Conservation (phyloP, 1,139 yeast genomes). For the Candida neerlandica region DNA sequence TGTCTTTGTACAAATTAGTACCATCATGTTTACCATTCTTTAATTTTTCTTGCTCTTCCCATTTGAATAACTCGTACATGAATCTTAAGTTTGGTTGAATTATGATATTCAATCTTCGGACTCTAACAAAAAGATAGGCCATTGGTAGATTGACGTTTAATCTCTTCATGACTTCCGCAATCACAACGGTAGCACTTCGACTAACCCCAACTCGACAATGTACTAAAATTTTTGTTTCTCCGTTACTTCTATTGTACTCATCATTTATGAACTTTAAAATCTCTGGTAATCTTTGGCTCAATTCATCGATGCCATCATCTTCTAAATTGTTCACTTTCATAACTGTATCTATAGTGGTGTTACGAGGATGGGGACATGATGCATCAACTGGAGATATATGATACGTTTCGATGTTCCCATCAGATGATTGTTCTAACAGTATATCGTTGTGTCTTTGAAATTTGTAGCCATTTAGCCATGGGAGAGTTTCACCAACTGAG, state of each 20-base stretch:
- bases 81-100: constrained; percentile 52
- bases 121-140: constrained; percentile 50
- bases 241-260: constrained; percentile 29
- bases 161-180: constrained; percentile 51
- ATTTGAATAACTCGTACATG: constrained; percentile 52
- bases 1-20: background rate
- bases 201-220: constrained; percentile 57
- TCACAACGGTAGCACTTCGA: constrained; percentile 51
- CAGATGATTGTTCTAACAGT: constrained; percentile 25
- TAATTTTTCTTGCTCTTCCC: constrained; percentile 37
- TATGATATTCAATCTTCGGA: constrained; percentile 47
- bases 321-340: constrained; percentile 49
- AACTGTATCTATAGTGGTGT: constrained; percentile 32
- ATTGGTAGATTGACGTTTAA: constrained; percentile 38
- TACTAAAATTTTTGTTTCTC: constrained; percentile 40
- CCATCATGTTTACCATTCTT: background rate
- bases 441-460: constrained; percentile 33
- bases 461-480: constrained; percentile 52
- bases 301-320: constrained; percentile 52
- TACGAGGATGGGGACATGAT: constrained; percentile 7
- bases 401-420: constrained; percentile 37
- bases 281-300: constrained; percentile 36
- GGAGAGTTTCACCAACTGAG: constrained; percentile 84
- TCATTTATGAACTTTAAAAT: constrained; percentile 40
- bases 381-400: constrained; percentile 24